A percentile compares a stretch with the other conserved stretches of the same genome.
These are phyloP conservation scores for Suhomyces wounanorum DNA, from an alignment of 1,139 yeast species.

Conservation along the genomic window DNA sequence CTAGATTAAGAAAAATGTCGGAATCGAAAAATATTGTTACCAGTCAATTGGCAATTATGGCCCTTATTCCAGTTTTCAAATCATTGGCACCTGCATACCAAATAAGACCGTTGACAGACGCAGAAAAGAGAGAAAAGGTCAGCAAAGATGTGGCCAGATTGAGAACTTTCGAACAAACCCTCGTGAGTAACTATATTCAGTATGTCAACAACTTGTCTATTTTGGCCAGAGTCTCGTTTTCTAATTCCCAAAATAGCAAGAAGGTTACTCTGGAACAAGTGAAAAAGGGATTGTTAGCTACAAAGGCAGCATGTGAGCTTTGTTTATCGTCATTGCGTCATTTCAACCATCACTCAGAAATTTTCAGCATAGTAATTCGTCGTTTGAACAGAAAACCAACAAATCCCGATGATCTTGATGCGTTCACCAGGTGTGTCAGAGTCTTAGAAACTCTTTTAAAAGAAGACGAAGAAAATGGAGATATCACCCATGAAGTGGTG, in stretches of 20 bases:
- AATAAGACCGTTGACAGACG: conserved; percentile 78
- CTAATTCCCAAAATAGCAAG: conserved; percentile 44
- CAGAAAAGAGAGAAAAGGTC: conserved; percentile 80
- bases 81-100: conserved; percentile 85
- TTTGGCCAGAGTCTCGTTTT: conserved; percentile 40
- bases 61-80: conserved; percentile 83
- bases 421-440: conserved; percentile 61
- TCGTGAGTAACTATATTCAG: conserved; percentile 68
- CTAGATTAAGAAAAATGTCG: conserved; percentile 73
- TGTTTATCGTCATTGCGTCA: conserved; percentile 63
- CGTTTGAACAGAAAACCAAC: conserved; percentile 60
- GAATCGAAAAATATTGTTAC: conserved; percentile 67
- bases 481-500: conserved; percentile 72
- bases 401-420: conserved; percentile 44
- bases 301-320: conserved; percentile 80
- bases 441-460: conserved; percentile 64
- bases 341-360: conserved; percentile 78
- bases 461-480: conserved; percentile 79
- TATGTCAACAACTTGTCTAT: conserved; percentile 60
- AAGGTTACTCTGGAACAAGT: conserved; percentile 40
- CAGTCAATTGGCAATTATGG: conserved; percentile 71
- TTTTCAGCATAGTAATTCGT: conserved; percentile 66
- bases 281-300: conserved; percentile 58
- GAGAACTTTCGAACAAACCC: conserved; percentile 76
- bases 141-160: conserved; percentile 76